phyloP scores from a whole-genome alignment of 108 stramenopile species.

The Cyclostephanos invisitatus region DNA sequence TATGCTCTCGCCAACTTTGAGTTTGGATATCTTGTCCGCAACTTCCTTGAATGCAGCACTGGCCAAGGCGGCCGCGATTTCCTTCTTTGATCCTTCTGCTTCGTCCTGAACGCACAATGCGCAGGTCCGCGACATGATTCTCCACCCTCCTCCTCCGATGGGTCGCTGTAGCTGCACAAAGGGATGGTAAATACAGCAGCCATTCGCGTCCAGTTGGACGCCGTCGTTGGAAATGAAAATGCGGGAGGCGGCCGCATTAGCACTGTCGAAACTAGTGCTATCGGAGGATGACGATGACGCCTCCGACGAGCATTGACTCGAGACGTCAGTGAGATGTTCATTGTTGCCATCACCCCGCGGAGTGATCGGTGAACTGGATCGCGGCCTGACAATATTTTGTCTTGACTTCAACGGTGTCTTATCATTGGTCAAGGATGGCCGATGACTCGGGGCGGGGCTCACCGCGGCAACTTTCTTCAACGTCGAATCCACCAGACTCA shows the following conservation, averaged over 20 bases:
- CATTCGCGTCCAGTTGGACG: not conserved
- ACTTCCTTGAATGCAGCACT: not conserved
- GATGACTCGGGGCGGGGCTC: not conserved
- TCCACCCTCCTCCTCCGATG: slow-evolving; percentile 4
- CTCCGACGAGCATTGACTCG: not conserved
- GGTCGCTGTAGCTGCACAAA: slow-evolving; percentile 3
- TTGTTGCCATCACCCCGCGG: not conserved
- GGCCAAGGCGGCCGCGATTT: not conserved
- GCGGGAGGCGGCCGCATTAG: not conserved
- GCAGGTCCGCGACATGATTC: not conserved
- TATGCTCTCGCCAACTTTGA: not conserved
- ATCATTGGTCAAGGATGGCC: not conserved
- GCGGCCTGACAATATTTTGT: not conserved
- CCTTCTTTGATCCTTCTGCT: not conserved
- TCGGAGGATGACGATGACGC: not conserved
- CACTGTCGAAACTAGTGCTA: not conserved
- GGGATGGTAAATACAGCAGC: slow-evolving; percentile 7
- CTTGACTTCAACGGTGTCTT: not conserved
- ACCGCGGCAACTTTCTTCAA: not conserved
- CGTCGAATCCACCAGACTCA: not conserved
- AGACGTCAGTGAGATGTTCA: not conserved
- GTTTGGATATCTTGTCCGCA: not conserved
- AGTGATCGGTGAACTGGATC: not conserved
- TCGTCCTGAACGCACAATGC: slow-evolving; percentile 1
- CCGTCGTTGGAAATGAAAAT: not conserved